A percentile compares a stretch with the other conserved stretches of the same genome.
phyloP scores from a whole-genome alignment of 139 green algal genomes.

The Pseudopediastrum boryanum region DNA sequence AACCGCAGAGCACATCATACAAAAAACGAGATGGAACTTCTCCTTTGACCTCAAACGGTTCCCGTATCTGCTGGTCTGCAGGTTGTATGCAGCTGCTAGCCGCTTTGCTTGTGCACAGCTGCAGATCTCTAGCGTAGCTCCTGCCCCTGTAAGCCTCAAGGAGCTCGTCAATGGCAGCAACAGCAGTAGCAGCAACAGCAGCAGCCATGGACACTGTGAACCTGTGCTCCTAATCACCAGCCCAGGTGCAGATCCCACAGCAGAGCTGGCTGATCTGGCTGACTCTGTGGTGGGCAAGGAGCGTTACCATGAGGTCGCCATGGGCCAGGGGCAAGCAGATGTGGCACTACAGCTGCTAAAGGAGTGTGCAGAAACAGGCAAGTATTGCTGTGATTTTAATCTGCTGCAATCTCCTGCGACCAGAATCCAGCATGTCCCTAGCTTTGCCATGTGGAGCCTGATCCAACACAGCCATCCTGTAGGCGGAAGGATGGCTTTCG shows the following conservation, averaged over 20 bases:
- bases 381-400: no score
- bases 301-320: slow-evolving; percentile 77
- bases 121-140: slow-evolving; percentile 4
- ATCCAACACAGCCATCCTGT: no score
- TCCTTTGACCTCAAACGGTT: no score
- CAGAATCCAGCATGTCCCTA: no score
- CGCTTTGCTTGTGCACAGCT: slow-evolving; percentile 24
- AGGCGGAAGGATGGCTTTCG: no score
- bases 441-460: no score
- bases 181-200: slow-evolving; percentile 3
- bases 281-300: slow-evolving; percentile 33
- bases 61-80: slow-evolving; percentile 2
- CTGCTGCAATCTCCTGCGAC: no score
- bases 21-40: no score
- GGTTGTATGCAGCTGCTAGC: slow-evolving; percentile 6
- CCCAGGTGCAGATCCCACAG: slow-evolving; percentile 72
- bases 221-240: slow-evolving; percentile 82
- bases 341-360: slow-evolving; percentile 69
- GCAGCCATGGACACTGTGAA: slow-evolving; percentile 29
- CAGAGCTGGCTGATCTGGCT: slow-evolving; percentile 79
- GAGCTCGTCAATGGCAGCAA: slow-evolving; percentile 16
- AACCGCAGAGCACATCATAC: no score
- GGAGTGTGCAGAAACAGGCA: slow-evolving; percentile 64
- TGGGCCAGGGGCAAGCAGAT: slow-evolving; percentile 83
- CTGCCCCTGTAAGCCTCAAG: slow-evolving; percentile 33